Evolutionary conservation across 1,284 basidiomycete genomes (phyloP), one percentile per base, ranked within the genome.

Genomic region (Abortiporus biennis): DNA sequence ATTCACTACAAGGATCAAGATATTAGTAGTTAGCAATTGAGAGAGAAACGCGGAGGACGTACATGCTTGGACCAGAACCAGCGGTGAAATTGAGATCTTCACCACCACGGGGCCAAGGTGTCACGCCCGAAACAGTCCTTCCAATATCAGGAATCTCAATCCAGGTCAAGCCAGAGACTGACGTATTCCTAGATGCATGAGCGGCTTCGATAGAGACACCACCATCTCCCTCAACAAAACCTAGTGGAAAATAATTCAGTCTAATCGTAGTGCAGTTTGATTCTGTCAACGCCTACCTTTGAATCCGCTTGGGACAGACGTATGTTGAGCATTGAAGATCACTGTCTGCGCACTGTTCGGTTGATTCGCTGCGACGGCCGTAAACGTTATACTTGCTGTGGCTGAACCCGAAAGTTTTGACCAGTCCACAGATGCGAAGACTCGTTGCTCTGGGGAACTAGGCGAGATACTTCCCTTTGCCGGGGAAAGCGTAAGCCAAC

Each of bases 181-280:
- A 60, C 2, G 67, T 74, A 54, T 78, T 79, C 13, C 74, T 65
- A 13, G 67, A 57, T 0, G 71, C 61, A 54, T 83, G 80, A 2
- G 67, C 72, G 9, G 80, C 81, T 52, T 86, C 80, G 30, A 85
- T 79, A 1, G 77, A 76, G 32, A 85, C 66, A 13, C 69, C 74
- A 8, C 79, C 78, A 38, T 74, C 72, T 12, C 76, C 76, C 53
- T 85, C 76, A 16, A 85, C 72, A 47, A 80, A 80, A 4, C 81
- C 80, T 74, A 45, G n/a, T n/a, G n/a, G 8, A 29, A 29, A 29
- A 29, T n/a, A n/a, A 29, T 29, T n/a, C 8, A 29, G 27, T 8
- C n/a, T n/a, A 29, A 29, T 17, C 42, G 20, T 20, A 4, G 23
- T 29, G 4, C 21, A 33, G 40, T 33, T n/a, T 13, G 12, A n/a